Evolutionary conservation across 2,329 filamentous ascomycete species (phyloP).

Genomic region (Aureobasidium sp.): DNA sequence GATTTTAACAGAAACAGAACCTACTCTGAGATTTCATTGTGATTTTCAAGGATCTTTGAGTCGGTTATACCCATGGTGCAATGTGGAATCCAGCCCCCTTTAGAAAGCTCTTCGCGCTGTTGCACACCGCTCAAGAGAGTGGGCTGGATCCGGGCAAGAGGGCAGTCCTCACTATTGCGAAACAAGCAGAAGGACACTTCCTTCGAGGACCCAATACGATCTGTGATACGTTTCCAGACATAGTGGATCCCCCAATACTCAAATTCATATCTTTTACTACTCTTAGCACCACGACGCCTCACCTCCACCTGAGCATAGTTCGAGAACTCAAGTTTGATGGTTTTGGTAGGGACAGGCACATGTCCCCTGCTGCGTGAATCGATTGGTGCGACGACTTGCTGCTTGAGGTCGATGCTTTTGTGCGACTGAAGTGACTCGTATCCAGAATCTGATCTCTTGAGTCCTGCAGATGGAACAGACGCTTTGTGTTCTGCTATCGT

Average conservation of each 20-base stretch:
- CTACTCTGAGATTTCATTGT: conserved; percentile 83
- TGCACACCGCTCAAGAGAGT: conserved; percentile 67
- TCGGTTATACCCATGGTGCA: conserved; percentile 89
- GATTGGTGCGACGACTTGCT: conserved; percentile 28
- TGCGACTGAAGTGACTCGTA: conserved; percentile 46
- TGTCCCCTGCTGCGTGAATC: conserved; percentile 33
- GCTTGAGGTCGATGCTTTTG: conserved; percentile 30
- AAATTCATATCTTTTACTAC: conserved; percentile 75
- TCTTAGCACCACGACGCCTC: conserved; percentile 58
- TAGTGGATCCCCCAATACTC: conserved; percentile 89
- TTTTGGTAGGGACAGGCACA: conserved; percentile 56
- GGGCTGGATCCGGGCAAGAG: conserved; percentile 79
- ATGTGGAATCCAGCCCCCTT: conserved; percentile 84
- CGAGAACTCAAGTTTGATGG: conserved; percentile 85
- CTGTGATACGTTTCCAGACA: conserved; percentile 68
- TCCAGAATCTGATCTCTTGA: conserved; percentile 53
- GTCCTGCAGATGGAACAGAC: conserved; percentile 31
- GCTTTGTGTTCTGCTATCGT: conserved; percentile 48
- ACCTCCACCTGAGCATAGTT: conserved; percentile 94
- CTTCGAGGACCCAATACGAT: conserved; percentile 55
- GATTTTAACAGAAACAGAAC: conserved; percentile 28
- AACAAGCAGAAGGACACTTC: conserved; percentile 74
- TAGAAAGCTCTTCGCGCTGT: conserved; percentile 61
- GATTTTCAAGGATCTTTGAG: conserved; percentile 56
- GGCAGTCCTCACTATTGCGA: conserved; percentile 55